A percentile compares a stretch with the other conserved stretches of the same genome.
Conservation (phyloP, 352 stramenopile genomes). For the Elongisporangium senticosum region DNA sequence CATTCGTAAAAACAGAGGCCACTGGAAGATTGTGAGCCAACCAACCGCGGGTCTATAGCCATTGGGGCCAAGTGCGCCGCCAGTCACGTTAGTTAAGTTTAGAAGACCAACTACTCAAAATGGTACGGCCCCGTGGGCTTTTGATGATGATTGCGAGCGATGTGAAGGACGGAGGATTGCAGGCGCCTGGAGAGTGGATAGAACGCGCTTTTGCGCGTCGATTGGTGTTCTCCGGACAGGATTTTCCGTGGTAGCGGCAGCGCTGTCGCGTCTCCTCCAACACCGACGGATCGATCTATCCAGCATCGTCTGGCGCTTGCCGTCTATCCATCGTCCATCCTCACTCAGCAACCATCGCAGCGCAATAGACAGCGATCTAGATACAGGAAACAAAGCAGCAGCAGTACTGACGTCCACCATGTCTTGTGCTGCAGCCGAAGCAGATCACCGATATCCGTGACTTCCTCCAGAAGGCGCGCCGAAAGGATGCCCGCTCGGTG, state of each 20-base stretch:
- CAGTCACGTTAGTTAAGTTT: slow-evolving; percentile 81
- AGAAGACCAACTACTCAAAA: slow-evolving; percentile 85
- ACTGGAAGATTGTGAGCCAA: slow-evolving; percentile 28
- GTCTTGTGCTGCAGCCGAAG: slow-evolving; percentile 84
- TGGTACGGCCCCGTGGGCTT: slow-evolving; percentile 32
- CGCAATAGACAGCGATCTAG: background rate
- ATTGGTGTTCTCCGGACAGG: background rate
- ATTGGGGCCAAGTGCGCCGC: slow-evolving; percentile 9
- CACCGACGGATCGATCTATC: background rate
- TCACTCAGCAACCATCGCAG: background rate
- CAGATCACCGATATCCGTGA: slow-evolving; percentile 99
- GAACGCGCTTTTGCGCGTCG: background rate
- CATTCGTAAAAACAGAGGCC: slow-evolving; percentile 2
- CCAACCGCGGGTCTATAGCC: slow-evolving; percentile 17
- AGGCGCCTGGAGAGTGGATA: background rate
- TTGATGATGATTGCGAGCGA: background rate
- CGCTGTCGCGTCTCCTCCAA: background rate
- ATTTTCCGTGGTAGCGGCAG: background rate
- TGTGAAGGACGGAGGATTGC: background rate
- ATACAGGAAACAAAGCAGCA: background rate
- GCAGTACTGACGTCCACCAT: slow-evolving; percentile 1
- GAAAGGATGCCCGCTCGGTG: slow-evolving; percentile 97
- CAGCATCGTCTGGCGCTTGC: background rate
- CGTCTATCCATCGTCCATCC: background rate
- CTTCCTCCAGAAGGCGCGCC: slow-evolving; percentile 98